Evolutionary conservation across 1,284 basidiomycete species (phyloP).

Genomic region (Meripilus lineatus): DNA sequence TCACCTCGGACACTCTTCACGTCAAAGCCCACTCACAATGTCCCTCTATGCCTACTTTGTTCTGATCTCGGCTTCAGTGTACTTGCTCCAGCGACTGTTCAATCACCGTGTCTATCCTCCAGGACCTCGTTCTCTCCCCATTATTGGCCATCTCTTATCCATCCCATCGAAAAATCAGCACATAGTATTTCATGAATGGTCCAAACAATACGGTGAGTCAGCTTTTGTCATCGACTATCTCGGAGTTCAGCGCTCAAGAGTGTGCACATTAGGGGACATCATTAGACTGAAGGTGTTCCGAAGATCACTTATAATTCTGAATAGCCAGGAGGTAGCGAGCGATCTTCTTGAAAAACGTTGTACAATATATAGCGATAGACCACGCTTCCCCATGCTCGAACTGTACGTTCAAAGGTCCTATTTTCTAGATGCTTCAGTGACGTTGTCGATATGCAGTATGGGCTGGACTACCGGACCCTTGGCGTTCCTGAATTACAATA

Average conservation of each 20-base stretch:
- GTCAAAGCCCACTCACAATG: too few relatives aligned
- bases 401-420: not conserved
- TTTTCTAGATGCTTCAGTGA: not conserved
- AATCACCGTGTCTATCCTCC: too few relatives aligned
- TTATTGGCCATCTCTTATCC: not conserved
- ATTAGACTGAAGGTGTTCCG: slow-evolving; percentile 27
- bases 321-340: slow-evolving; percentile 38
- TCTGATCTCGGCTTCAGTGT: too few relatives aligned
- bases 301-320: not conserved
- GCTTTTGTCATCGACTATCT: not conserved
- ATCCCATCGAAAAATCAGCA: not conserved
- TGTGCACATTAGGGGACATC: not conserved
- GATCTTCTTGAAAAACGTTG: slow-evolving; percentile 45
- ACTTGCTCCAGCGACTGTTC: too few relatives aligned
- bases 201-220: not conserved
- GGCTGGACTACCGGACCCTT: not conserved
- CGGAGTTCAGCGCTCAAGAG: not conserved
- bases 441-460: not conserved
- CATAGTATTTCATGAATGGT: not conserved
- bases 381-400: not conserved
- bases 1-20: too few relatives aligned
- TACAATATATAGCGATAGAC: slow-evolving; percentile 38
- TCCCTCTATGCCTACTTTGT: too few relatives aligned
- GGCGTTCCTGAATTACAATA: not conserved
- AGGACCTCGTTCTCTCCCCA: not conserved